Evolutionary conservation across 2,329 filamentous ascomycete genomes (phyloP).

Genomic region (Alternaria solani): DNA sequence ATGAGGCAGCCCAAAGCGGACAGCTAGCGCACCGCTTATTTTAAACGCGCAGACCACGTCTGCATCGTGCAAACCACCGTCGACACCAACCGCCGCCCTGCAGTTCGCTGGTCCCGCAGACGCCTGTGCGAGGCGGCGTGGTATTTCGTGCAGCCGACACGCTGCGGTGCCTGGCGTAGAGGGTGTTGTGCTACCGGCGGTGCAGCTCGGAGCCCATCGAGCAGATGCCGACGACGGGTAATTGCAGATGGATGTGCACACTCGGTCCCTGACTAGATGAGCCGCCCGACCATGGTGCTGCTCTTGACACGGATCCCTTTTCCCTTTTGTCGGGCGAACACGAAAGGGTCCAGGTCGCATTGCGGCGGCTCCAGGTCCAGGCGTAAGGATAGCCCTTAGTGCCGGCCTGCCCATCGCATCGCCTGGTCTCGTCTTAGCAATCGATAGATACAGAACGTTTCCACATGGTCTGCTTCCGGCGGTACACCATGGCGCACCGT

Average conservation of each 20-base stretch:
- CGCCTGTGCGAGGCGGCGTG: conserved; percentile 34
- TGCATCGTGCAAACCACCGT: conserved; percentile 26
- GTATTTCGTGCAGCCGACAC: conserved; percentile 30
- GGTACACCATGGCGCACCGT: conserved; percentile 1
- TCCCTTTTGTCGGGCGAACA: conserved; percentile 3
- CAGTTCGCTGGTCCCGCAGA: conserved; percentile 22
- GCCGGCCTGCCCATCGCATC: conserved; percentile 10
- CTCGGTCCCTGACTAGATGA: conserved; percentile 32
- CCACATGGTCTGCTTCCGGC: conserved; percentile 14
- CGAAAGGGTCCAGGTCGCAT: conserved; percentile 26
- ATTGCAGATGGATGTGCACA: conserved; percentile 17
- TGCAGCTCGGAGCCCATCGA: conserved; percentile 7
- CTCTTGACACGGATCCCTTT: conserved; percentile 11
- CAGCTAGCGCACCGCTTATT: conserved; percentile 37
- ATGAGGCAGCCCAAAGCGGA: conserved; percentile 41
- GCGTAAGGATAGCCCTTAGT: conserved; percentile 23
- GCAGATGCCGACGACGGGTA: conserved; percentile 16
- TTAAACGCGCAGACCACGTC: conserved; percentile 39
- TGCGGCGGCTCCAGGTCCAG: conserved; percentile 25
- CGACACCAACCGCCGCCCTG: conserved; percentile 28
- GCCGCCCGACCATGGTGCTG: conserved; percentile 13
- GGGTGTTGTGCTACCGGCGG: conserved; percentile 12
- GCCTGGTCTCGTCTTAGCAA: conserved; percentile 12
- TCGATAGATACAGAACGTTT: background rate
- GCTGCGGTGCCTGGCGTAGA: conserved; percentile 15